Evolutionary conservation across 1,139 yeast species (phyloP), one percentile per base, ranked within the genome.

Genomic region (Taphrina communis): DNA sequence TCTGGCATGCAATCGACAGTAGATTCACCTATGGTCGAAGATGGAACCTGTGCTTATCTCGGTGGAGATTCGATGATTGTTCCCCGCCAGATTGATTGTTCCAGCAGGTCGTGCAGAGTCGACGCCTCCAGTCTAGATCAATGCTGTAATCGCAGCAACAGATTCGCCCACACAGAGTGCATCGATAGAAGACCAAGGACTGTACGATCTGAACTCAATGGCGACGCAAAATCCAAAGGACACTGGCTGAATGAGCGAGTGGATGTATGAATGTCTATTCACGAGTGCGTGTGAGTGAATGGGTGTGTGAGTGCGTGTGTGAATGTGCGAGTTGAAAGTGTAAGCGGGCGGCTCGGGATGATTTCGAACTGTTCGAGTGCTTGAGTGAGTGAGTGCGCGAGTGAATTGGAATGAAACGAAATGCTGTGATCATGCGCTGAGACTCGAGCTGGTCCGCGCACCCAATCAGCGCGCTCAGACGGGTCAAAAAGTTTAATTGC

Each of bases 1-100:
- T 21, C 36, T 6, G 53, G 53, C 53, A 50, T 50, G 2, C 36
- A 21, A 25, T 6, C 36, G 36, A 50, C 31, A 25, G 31, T 25
- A 25, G 2, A 25, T 2, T 25, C 31, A 25, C 31, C 31, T 25
- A 25, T 25, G 31, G 31, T 25, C 31, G 31, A 25, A 25, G 31
- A 25, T 25, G 31, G 2, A 25, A 25, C 31, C 31, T 25, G 31
- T 25, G 31, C 31, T 25, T 25, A 25, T 25, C 31, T 25, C 31
- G 31, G 31, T 25, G 53, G 14, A 25, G 36, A 25, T 50, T 8
- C 12, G 14, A 11, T 25, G n/a, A 50, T 8, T 50, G n/a, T 35
- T 50, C 53, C 21, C 53, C 53, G 53, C 53, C 53, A 50, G 53
- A 21, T 50, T 21, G 53, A n/a, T 21, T 11, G 8, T 50, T 11